These are phyloP conservation scores for Metarhizium humberi DNA, from an alignment of 2,329 filamentous ascomycete species.

Conservation along the genomic window DNA sequence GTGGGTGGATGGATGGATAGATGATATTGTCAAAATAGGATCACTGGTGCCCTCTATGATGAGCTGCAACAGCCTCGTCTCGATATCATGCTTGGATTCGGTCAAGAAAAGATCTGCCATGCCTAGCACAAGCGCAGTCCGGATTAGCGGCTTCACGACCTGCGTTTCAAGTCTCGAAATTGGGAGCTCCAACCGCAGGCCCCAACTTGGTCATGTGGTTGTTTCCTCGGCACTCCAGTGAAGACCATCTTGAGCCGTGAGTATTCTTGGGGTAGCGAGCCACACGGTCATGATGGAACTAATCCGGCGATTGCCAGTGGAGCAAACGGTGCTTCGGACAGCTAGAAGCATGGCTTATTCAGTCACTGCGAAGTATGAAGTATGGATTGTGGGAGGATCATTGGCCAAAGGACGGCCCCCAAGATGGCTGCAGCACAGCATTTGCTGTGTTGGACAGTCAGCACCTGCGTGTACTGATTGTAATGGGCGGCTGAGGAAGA, in stretches of 20 bases:
- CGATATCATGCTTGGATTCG: neutral
- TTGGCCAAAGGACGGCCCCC: neutral
- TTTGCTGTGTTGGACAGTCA: neutral
- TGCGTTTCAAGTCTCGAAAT: neutral
- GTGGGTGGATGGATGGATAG: too few relatives aligned
- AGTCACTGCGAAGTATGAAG: neutral
- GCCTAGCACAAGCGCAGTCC: neutral
- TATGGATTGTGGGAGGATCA: neutral
- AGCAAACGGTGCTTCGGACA: neutral
- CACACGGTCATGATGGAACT: neutral
- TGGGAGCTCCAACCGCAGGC: too few relatives aligned
- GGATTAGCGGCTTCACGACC: neutral
- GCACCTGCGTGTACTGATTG: neutral
- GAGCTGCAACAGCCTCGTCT: neutral
- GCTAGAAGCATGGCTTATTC: neutral
- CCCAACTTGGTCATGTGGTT: too few relatives aligned
- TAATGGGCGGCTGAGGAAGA: neutral
- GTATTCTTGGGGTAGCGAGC: neutral
- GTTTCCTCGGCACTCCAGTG: too few relatives aligned
- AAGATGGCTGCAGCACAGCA: neutral
- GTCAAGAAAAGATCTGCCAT: neutral
- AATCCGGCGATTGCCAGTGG: slow-evolving; percentile 3
- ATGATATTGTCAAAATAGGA: too few relatives aligned
- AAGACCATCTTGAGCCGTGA: too few relatives aligned
- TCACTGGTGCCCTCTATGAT: too few relatives aligned